phyloP scores from a whole-genome alignment of 768 basidiomycete species.

The Termitomyces sp. region DNA sequence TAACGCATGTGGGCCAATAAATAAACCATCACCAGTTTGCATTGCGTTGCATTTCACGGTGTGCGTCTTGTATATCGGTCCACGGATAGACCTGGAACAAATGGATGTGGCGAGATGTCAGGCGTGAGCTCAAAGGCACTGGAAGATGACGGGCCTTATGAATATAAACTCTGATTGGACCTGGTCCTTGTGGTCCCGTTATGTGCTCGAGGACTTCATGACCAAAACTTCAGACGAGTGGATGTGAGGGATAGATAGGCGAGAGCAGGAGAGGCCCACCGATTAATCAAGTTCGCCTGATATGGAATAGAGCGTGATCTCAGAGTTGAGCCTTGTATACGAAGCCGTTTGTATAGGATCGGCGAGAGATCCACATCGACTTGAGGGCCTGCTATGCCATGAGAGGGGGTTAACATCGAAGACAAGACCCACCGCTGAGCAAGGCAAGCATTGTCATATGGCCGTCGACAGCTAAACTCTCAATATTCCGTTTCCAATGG shows the following conservation, averaged over 20 bases:
- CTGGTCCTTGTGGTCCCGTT: slow-evolving; percentile 49
- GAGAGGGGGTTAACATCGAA: neutral
- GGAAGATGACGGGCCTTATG: slow-evolving; percentile 51
- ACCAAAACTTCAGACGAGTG: slow-evolving; percentile 38
- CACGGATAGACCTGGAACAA: slow-evolving; percentile 66
- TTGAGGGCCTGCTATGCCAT: slow-evolving; percentile 36
- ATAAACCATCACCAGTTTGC: slow-evolving; percentile 33
- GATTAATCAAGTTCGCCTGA: slow-evolving; percentile 64
- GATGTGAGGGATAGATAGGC: neutral
- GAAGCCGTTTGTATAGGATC: slow-evolving; percentile 79
- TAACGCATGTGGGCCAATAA: neutral
- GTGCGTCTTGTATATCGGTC: slow-evolving; percentile 75
- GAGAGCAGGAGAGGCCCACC: slow-evolving; percentile 28
- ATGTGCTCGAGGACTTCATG: slow-evolving; percentile 52
- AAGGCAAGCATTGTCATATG: slow-evolving; percentile 65
- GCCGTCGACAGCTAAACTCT: slow-evolving; percentile 65
- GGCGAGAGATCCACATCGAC: slow-evolving; percentile 55
- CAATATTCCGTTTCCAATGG: slow-evolving; percentile 72
- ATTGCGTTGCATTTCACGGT: slow-evolving; percentile 80
- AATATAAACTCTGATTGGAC: slow-evolving; percentile 67
- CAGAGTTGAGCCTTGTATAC: slow-evolving; percentile 85
- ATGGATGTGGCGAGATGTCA: neutral
- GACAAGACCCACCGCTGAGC: slow-evolving; percentile 52
- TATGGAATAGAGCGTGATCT: slow-evolving; percentile 72
- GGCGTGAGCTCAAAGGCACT: slow-evolving; percentile 1